A percentile compares a stretch with the other conserved stretches of the same genome.
Conservation (phyloP, 2,329 filamentous ascomycete genomes). For the Sporothrix pallida region DNA sequence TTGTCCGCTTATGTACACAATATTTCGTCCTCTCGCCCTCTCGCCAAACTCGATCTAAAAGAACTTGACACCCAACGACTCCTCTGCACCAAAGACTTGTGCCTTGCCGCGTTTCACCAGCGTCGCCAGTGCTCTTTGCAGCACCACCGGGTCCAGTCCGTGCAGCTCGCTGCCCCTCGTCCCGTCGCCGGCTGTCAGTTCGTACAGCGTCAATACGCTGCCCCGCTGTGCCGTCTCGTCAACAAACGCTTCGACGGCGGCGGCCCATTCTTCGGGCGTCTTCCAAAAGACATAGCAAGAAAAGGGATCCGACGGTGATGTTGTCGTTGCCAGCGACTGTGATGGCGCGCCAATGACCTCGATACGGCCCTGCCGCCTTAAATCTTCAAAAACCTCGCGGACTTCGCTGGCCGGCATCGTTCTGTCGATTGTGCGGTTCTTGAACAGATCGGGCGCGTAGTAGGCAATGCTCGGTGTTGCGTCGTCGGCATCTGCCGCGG, state of each 20-base stretch:
- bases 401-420: constrained; percentile 58
- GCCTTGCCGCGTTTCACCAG: constrained; percentile 90
- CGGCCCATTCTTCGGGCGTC: constrained; percentile 89
- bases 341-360: constrained; percentile 58
- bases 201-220: constrained; percentile 88
- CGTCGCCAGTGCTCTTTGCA: constrained; percentile 78
- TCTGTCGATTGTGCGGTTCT: constrained; percentile 61
- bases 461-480: constrained; percentile 30
- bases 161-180: constrained; percentile 78
- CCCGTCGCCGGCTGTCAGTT: constrained; percentile 85
- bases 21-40: neutral
- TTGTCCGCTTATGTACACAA: constrained; percentile 6
- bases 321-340: constrained; percentile 23
- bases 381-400: constrained; percentile 63
- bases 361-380: constrained; percentile 64
- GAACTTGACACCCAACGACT: constrained; percentile 93
- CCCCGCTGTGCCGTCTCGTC: constrained; percentile 90
- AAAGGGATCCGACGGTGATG: constrained; percentile 54
- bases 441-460: constrained; percentile 55
- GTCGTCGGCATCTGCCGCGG: constrained; percentile 15
- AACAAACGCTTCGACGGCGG: constrained; percentile 76
- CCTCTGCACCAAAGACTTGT: constrained; percentile 89
- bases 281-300: constrained; percentile 80
- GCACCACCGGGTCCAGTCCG: constrained; percentile 82
- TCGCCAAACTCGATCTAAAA: constrained; percentile 60